Conservation (phyloP, 768 basidiomycete genomes). For the Trametopsis cervina region DNA sequence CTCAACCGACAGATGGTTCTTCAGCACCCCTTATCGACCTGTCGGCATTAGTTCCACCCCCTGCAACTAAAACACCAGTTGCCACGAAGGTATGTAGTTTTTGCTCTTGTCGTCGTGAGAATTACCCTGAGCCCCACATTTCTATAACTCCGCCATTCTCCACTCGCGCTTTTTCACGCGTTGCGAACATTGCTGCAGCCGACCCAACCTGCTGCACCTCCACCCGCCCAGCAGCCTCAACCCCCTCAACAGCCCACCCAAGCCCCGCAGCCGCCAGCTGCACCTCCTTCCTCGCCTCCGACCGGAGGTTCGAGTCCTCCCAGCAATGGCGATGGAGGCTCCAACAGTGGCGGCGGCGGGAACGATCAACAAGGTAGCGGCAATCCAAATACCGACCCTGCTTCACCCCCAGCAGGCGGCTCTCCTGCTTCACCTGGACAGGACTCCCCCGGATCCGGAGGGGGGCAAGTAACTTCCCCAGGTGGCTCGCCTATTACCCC, state of each 20-base stretch:
- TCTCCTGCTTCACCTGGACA: background rate
- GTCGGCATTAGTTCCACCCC: background rate
- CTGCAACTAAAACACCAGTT: too few species aligned
- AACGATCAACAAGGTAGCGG: background rate
- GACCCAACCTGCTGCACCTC: too few species aligned
- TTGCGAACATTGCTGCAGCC: background rate
- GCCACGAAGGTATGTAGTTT: too few species aligned
- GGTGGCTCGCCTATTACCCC: background rate
- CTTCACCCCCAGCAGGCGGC: background rate
- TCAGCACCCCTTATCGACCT: background rate
- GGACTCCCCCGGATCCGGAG: background rate
- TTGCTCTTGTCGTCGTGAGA: too few species aligned
- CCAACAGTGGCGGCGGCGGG: background rate
- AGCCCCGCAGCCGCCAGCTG: conserved; percentile 1
- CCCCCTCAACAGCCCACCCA: background rate
- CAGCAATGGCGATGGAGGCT: background rate
- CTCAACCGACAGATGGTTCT: background rate
- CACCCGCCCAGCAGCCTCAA: background rate
- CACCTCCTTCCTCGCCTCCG: background rate
- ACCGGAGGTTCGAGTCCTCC: background rate
- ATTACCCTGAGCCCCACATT: background rate
- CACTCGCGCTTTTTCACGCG: background rate
- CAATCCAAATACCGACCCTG: background rate
- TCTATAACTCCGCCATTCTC: background rate
- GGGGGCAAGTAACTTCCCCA: background rate